These are phyloP conservation scores for Zoysia matrella DNA, from an alignment of 202 grass and related monocot species.

Conservation along the genomic window DNA sequence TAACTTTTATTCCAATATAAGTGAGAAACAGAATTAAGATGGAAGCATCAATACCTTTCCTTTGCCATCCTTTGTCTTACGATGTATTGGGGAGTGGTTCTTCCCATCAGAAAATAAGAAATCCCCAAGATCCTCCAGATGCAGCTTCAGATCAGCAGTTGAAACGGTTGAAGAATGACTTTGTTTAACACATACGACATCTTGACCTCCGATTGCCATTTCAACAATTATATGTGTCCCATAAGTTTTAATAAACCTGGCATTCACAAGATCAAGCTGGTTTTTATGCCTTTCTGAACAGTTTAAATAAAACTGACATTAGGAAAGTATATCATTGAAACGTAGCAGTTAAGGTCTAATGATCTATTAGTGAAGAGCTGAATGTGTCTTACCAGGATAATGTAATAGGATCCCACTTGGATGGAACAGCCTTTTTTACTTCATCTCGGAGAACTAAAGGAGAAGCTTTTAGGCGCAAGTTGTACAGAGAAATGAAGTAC, in stretches of 20 bases:
- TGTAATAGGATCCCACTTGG: constrained; percentile 92
- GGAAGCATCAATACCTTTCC: constrained; percentile 59
- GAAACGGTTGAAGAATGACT: too few relatives aligned
- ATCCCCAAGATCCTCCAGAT: constrained; percentile 94
- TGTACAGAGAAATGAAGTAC: constrained; percentile 96
- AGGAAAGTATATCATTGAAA: neutral
- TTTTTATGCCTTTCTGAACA: constrained; percentile 3
- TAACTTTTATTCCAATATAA: constrained; percentile 20
- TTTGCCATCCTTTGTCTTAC: constrained; percentile 86
- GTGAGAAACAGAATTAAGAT: neutral
- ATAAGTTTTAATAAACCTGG: constrained; percentile 88
- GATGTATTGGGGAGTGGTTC: constrained; percentile 75
- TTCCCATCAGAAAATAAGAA: constrained; percentile 88
- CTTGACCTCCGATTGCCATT: constrained; percentile 89
- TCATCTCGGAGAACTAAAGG: constrained; percentile 68
- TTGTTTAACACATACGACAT: constrained; percentile 57
- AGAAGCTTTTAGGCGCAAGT: constrained; percentile 90
- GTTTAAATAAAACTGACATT: neutral
- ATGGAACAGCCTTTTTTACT: constrained; percentile 54
- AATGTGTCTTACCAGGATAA: constrained; percentile 64
- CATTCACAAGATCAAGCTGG: constrained; percentile 22
- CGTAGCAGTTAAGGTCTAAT: constrained; percentile 9
- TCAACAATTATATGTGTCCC: constrained; percentile 98
- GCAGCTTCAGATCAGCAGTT: constrained; percentile 76
- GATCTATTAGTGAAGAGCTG: neutral